Conservation (phyloP, 2,329 filamentous ascomycete species). For the Cytospora leucostoma region DNA sequence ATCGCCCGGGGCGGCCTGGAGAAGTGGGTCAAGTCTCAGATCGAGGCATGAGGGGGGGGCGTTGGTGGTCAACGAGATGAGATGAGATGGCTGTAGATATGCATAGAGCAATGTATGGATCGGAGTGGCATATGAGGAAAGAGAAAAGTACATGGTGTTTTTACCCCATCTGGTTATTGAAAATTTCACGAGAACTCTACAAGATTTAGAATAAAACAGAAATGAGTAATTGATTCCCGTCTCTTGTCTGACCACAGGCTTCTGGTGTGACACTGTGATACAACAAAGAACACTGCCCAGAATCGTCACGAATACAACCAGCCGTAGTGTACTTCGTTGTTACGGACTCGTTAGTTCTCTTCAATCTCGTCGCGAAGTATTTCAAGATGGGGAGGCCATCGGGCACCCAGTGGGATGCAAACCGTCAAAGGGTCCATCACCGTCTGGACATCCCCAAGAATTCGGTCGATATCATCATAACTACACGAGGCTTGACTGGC, state of each 20-base stretch:
- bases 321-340: too few relatives aligned
- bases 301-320: too few relatives aligned
- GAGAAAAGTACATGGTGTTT: neutral
- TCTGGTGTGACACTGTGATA: too few relatives aligned
- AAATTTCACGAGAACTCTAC: too few relatives aligned
- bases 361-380: neutral
- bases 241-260: too few relatives aligned
- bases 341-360: too few relatives aligned
- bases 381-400: neutral
- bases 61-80: neutral
- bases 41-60: constrained; percentile 38
- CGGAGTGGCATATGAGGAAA: neutral
- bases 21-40: constrained; percentile 77
- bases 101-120: neutral
- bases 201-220: too few relatives aligned
- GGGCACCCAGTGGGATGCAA: neutral
- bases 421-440: neutral
- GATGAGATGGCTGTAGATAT: neutral
- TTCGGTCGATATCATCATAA: neutral
- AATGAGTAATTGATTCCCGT: too few relatives aligned
- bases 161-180: too few relatives aligned
- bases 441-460: neutral
- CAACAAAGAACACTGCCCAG: too few relatives aligned
- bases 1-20: constrained; percentile 77
- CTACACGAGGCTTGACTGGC: neutral